A percentile compares a stretch with the other conserved stretches of the same genome.
Conservation (phyloP, 2,329 filamentous ascomycete genomes). For the Alternaria incomplexa region DNA sequence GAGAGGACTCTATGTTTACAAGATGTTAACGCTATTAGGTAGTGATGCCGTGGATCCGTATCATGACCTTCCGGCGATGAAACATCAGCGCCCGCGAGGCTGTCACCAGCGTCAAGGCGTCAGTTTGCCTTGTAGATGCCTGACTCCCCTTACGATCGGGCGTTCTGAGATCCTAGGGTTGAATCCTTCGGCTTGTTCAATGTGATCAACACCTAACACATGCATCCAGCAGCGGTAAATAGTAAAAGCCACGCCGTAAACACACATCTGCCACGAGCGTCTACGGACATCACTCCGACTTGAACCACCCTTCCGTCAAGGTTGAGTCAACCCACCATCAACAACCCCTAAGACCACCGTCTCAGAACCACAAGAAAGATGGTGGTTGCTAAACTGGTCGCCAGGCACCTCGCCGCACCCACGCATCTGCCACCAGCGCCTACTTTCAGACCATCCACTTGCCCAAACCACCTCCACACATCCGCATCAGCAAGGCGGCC, state of each 20-base stretch:
- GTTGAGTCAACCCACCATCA: background rate
- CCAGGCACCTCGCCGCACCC: slow-evolving; percentile 4
- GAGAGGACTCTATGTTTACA: background rate
- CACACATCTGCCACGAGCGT: slow-evolving; percentile 13
- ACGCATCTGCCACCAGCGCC: slow-evolving; percentile 16
- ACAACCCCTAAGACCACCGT: background rate
- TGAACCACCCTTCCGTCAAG: background rate
- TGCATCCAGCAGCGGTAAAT: background rate
- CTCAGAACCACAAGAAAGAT: background rate
- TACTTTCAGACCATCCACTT: slow-evolving; percentile 1
- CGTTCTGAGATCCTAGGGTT: background rate
- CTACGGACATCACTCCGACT: background rate
- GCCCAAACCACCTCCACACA: background rate
- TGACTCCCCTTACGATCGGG: background rate
- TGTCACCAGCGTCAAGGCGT: slow-evolving; percentile 7
- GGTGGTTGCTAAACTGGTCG: background rate
- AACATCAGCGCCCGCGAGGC: background rate
- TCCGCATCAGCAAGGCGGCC: background rate
- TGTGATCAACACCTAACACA: background rate
- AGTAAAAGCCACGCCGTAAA: background rate
- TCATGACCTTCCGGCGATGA: background rate
- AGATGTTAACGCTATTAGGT: background rate
- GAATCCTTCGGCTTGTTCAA: background rate
- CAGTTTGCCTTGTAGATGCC: background rate
- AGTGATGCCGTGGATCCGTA: background rate